phyloP scores from a whole-genome alignment of 345 rosid species.

The Eucalyptus sp. region DNA sequence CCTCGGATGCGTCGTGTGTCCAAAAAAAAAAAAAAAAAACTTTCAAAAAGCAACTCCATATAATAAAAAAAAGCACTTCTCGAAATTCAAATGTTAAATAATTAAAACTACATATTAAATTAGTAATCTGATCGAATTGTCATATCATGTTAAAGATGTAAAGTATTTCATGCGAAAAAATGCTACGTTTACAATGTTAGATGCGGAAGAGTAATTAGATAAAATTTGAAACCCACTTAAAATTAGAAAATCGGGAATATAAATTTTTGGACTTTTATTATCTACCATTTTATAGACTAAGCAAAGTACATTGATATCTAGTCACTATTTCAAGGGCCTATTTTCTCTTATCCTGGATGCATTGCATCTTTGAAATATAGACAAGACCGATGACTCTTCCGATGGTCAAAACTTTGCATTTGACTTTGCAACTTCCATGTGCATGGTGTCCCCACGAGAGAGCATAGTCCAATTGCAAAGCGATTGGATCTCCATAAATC shows the following conservation, averaged over 20 bases:
- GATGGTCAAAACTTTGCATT: neutral
- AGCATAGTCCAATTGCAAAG: neutral
- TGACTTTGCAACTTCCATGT: neutral
- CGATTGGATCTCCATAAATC: neutral
- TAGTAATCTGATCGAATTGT: neutral
- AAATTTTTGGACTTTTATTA: neutral
- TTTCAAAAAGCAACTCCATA: neutral
- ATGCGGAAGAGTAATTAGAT: rapidly evolving
- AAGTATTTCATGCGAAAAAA: rapidly evolving
- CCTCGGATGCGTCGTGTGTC: neutral
- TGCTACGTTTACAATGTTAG: neutral
- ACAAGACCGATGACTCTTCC: rapidly evolving
- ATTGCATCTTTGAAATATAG: neutral
- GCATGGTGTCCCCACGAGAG: neutral
- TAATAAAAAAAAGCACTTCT: neutral
- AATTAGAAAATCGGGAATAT: neutral
- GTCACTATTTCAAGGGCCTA: neutral
- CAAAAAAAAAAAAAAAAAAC: neutral
- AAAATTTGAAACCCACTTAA: neutral
- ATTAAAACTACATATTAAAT: neutral
- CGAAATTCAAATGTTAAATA: neutral
- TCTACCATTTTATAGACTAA: neutral
- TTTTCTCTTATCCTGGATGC: neutral
- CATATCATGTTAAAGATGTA: neutral
- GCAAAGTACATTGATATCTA: neutral